Percentiles rank a stretch among this genome's conserved stretches.
phyloP scores from a whole-genome alignment of 2,329 filamentous ascomycete genomes.

The Domatiomyces globalis region DNA sequence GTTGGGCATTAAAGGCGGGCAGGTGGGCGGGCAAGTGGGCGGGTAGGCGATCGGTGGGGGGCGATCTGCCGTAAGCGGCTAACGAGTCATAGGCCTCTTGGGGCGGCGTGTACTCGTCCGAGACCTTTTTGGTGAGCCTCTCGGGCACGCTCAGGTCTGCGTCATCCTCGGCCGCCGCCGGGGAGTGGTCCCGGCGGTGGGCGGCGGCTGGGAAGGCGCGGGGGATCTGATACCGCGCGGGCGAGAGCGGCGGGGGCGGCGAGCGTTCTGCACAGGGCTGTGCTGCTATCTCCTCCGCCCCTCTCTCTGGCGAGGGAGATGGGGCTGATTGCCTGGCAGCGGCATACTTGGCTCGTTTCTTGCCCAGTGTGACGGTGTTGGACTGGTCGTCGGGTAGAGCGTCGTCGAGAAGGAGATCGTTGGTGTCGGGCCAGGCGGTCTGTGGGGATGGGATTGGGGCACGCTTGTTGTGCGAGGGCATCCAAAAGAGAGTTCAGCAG shows the following conservation, averaged over 20 bases:
- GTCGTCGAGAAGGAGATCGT: not conserved
- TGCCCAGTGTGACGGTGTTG: not conserved
- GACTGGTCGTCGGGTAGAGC: not conserved
- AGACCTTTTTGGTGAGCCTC: constrained; percentile 14
- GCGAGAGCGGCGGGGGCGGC: not conserved
- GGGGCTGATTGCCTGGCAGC: not conserved
- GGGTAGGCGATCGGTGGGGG: constrained; percentile 9
- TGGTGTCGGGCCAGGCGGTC: not conserved
- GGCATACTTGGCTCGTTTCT: constrained; percentile 1
- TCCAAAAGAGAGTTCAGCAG: not conserved
- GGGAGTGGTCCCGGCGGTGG: not conserved
- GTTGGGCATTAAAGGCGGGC: not conserved
- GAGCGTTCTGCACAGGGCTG: too few species aligned
- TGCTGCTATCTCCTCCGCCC: not conserved
- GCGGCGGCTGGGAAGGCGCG: not conserved
- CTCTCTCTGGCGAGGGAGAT: not conserved
- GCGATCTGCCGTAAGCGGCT: constrained; percentile 9
- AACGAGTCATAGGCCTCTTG: constrained; percentile 8
- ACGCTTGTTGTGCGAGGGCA: not conserved
- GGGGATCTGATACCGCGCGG: not conserved
- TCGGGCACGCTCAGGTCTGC: not conserved
- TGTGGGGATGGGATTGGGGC: not conserved
- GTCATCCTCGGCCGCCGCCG: not conserved
- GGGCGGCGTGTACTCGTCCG: constrained; percentile 16
- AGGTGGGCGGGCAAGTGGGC: constrained; percentile 8